These are phyloP conservation scores for Chrysoporthe austroafricana DNA, from an alignment of 2,329 filamentous ascomycete species.

Conservation along the genomic window DNA sequence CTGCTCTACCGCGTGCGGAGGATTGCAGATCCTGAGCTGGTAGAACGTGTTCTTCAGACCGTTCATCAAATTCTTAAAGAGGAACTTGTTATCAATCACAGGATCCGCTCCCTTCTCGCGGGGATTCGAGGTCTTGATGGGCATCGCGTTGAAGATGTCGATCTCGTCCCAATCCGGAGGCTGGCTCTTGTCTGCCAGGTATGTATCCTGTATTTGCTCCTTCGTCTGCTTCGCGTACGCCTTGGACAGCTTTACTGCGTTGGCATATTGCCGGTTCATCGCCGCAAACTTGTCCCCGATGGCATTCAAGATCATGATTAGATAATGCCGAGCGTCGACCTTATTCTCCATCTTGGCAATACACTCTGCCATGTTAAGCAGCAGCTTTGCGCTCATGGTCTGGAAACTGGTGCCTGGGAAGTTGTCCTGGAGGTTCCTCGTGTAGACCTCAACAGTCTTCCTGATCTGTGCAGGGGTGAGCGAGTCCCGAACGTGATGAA, in stretches of 20 bases:
- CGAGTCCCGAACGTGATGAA: slow-evolving; percentile 94
- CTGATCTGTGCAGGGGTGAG: slow-evolving; percentile 88
- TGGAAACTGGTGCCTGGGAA: slow-evolving; percentile 98
- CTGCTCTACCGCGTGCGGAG: slow-evolving; percentile 70
- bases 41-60: slow-evolving; percentile 97
- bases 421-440: slow-evolving; percentile 90
- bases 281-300: slow-evolving; percentile 98
- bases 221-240: slow-evolving; percentile 73
- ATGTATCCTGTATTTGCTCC: slow-evolving; percentile 69
- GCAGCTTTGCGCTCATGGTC: slow-evolving; percentile 97
- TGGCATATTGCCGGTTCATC: slow-evolving; percentile 96
- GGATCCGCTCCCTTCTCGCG: slow-evolving; percentile 88
- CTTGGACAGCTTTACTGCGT: slow-evolving; percentile 90
- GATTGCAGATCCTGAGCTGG: slow-evolving; percentile 89
- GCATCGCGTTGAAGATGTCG: slow-evolving; percentile 94
- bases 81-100: slow-evolving; percentile 94
- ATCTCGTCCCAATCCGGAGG: slow-evolving; percentile 96
- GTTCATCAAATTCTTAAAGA: slow-evolving; percentile 96
- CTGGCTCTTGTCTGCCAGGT: slow-evolving; percentile 78
- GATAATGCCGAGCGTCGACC: slow-evolving; percentile 88
- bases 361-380: slow-evolving; percentile 97
- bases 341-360: slow-evolving; percentile 95
- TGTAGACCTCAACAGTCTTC: slow-evolving; percentile 96
- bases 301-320: slow-evolving; percentile 96
- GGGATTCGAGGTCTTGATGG: slow-evolving; percentile 92